These are phyloP conservation scores for Diversispora epigaea DNA, from an alignment of 192 early-diverging fungal species.

Conservation along the genomic window DNA sequence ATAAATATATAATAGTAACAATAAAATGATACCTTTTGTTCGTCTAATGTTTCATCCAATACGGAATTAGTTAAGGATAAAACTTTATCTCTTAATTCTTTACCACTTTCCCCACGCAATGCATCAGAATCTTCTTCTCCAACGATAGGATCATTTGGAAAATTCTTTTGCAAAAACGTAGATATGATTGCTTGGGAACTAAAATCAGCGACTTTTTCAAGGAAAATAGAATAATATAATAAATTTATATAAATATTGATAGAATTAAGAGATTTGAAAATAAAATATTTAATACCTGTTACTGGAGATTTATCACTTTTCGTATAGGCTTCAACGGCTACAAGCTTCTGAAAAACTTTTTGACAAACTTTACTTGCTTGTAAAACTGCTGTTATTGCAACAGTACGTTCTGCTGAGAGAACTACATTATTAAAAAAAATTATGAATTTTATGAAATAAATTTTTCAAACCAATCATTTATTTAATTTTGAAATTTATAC, in stretches of 20 bases:
- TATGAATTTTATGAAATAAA: conserved; percentile 26
- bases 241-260: no score
- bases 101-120: conserved; percentile 69
- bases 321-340: conserved; percentile 76
- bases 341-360: conserved; percentile 83
- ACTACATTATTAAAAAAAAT: conserved; percentile 25
- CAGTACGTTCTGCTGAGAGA: conserved; percentile 67
- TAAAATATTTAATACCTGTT: conserved; percentile 58
- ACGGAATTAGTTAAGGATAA: conserved; percentile 77
- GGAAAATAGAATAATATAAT: no score
- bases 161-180: conserved; percentile 67
- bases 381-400: conserved; percentile 89
- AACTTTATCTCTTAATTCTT: conserved; percentile 71
- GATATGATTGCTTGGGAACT: conserved; percentile 96
- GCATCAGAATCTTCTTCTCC: conserved; percentile 95
- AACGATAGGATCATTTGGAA: conserved; percentile 88
- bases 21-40: conserved; percentile 62
- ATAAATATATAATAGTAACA: background rate
- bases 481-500: no score
- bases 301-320: conserved; percentile 97
- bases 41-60: conserved; percentile 53
- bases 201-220: conserved; percentile 79
- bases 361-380: conserved; percentile 86
- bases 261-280: no score
- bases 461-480: no score